phyloP scores from a whole-genome alignment of 306 rosid species.

The Vigna trinervia region DNA sequence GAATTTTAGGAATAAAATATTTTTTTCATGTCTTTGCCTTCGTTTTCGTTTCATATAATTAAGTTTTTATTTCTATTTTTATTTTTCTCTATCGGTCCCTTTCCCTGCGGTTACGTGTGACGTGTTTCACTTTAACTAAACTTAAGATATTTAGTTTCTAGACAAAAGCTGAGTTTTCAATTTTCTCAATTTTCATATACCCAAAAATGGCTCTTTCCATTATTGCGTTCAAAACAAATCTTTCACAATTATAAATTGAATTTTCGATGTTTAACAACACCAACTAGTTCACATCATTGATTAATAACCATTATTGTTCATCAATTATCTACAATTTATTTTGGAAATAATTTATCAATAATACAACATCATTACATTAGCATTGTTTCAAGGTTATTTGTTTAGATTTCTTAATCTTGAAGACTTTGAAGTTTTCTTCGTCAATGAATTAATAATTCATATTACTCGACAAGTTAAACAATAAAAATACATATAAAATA shows the following conservation, averaged over 20 bases:
- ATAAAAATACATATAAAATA: neutral
- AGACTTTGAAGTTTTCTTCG: slow-evolving; percentile 10
- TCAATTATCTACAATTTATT: neutral
- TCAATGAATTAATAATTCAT: neutral
- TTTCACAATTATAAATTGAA: slow-evolving; percentile 15
- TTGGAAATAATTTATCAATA: slow-evolving; percentile 4
- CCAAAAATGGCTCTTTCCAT: neutral
- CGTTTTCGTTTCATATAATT: neutral
- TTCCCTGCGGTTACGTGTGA: neutral
- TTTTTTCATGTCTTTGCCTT: neutral
- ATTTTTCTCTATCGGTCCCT: neutral
- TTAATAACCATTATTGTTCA: slow-evolving; percentile 1
- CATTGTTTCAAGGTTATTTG: neutral
- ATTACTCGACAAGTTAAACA: slow-evolving; percentile 1
- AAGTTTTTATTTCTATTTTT: neutral
- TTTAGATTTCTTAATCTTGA: slow-evolving; percentile 24
- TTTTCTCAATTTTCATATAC: neutral
- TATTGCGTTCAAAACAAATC: neutral
- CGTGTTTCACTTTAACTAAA: slow-evolving; percentile 8
- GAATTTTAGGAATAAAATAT: neutral
- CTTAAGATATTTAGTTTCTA: slow-evolving; percentile 6
- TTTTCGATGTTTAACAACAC: slow-evolving; percentile 33
- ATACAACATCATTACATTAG: slow-evolving; percentile 11
- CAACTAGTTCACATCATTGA: slow-evolving; percentile 23
- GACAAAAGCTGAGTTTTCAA: neutral